Percentiles rank a stretch among this genome's conserved stretches.
Conservation (phyloP, 2,329 filamentous ascomycete genomes). For the Rutstroemia sp. region DNA sequence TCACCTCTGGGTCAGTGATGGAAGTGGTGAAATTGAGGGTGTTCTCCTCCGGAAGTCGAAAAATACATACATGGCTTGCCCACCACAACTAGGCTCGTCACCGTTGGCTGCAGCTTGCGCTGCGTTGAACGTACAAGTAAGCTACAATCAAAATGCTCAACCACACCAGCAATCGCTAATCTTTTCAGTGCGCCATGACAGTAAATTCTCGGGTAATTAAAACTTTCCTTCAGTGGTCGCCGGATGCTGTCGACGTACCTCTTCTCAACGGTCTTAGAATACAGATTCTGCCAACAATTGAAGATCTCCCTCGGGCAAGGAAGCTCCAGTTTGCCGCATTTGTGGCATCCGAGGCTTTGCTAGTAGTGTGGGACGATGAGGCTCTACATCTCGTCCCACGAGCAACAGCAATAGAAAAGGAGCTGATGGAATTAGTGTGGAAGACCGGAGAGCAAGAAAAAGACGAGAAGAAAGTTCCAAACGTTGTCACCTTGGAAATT, state of each 20-base stretch:
- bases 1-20: constrained; percentile 66
- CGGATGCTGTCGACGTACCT: constrained; percentile 66
- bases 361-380: constrained; percentile 80
- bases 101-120: constrained; percentile 57
- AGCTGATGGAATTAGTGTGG: constrained; percentile 74
- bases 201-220: constrained; percentile 75
- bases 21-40: constrained; percentile 61
- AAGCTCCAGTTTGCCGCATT: constrained; percentile 80
- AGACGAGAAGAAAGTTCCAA: constrained; percentile 44
- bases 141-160: constrained; percentile 15
- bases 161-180: constrained; percentile 13
- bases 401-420: constrained; percentile 65
- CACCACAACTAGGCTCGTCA: constrained; percentile 55
- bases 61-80: constrained; percentile 67
- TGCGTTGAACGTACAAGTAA: constrained; percentile 64
- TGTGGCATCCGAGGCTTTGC: constrained; percentile 59
- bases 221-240: constrained; percentile 66
- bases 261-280: constrained; percentile 70
- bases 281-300: constrained; percentile 65
- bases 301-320: constrained; percentile 61
- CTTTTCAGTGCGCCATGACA: constrained; percentile 63
- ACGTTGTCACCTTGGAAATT: constrained; percentile 46
- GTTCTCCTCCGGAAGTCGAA: constrained; percentile 62
- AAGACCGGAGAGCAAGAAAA: constrained; percentile 48
- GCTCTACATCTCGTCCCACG: constrained; percentile 61